These are phyloP conservation scores for Imleria badia DNA, from an alignment of 768 basidiomycete species.

Conservation along the genomic window DNA sequence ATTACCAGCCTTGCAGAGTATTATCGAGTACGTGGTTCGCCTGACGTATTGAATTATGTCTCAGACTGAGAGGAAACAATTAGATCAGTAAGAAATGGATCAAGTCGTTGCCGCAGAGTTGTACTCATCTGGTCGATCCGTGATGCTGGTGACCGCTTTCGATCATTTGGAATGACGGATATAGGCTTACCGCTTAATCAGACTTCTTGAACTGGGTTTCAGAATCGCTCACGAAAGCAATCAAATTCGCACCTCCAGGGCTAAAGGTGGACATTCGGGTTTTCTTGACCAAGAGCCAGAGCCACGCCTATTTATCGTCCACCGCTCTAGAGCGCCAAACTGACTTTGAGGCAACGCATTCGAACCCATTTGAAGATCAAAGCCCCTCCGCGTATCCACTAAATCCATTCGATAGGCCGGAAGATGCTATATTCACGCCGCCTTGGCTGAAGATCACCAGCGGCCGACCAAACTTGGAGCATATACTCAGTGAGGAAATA, in stretches of 20 bases:
- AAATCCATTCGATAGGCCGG: neutral
- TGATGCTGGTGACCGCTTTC: conserved; percentile 31
- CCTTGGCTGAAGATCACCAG: conserved; percentile 25
- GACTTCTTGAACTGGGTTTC: conserved; percentile 14
- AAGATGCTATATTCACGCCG: neutral
- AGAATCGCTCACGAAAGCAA: conserved; percentile 13
- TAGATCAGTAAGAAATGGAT: conserved; percentile 16
- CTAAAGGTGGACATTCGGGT: conserved; percentile 18
- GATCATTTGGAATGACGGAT: neutral
- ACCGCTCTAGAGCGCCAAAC: neutral
- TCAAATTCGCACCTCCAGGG: conserved; percentile 12
- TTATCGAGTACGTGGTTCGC: conserved; percentile 37
- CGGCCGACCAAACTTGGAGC: conserved; percentile 43
- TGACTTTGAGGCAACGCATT: conserved; percentile 2
- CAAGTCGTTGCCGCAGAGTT: conserved; percentile 31
- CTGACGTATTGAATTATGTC: neutral
- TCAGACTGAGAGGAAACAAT: neutral
- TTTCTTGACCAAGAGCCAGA: conserved; percentile 9
- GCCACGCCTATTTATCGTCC: neutral
- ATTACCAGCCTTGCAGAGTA: conserved; percentile 43
- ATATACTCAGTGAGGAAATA: conserved; percentile 37
- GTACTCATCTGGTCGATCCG: conserved; percentile 46
- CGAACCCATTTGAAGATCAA: neutral
- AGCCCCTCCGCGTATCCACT: neutral
- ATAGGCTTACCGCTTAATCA: neutral